Conservation (phyloP, 2,329 filamentous ascomycete genomes). For the Apiospora saccharicola region DNA sequence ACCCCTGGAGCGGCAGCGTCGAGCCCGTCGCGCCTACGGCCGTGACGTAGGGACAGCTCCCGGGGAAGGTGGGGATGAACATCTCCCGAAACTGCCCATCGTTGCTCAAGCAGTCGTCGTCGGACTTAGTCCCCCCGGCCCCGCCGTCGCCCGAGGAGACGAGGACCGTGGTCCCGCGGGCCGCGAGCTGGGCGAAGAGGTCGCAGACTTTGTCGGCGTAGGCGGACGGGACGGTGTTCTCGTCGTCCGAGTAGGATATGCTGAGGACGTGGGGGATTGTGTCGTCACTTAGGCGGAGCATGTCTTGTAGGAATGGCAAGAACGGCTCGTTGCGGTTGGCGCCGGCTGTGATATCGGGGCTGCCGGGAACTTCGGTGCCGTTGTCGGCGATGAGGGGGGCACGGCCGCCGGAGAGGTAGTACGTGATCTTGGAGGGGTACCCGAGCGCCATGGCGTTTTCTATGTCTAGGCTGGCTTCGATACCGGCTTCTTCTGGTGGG, state of each 20-base stretch:
- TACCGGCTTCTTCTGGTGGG: constrained; percentile 36
- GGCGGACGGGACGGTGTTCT: constrained; percentile 67
- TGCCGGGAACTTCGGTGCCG: constrained; percentile 40
- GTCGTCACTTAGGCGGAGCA: constrained; percentile 42
- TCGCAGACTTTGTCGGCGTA: constrained; percentile 70
- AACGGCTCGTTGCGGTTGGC: constrained; percentile 37
- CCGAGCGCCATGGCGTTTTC: constrained; percentile 62
- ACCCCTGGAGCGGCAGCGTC: constrained; percentile 57
- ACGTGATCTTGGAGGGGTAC: constrained; percentile 56
- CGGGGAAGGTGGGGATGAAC: constrained; percentile 63
- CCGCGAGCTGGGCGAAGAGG: constrained; percentile 70
- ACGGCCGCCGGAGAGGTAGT: constrained; percentile 62
- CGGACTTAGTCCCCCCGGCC: constrained; percentile 28
- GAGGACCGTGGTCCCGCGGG: constrained; percentile 58
- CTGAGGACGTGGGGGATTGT: constrained; percentile 68
- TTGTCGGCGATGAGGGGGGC: constrained; percentile 59
- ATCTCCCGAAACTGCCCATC: constrained; percentile 59
- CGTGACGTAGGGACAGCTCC: constrained; percentile 64
- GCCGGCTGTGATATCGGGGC: constrained; percentile 20
- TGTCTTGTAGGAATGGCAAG: constrained; percentile 38
- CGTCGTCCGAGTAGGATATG: constrained; percentile 72
- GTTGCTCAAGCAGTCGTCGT: constrained; percentile 56
- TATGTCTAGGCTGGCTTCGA: constrained; percentile 66
- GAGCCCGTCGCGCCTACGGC: constrained; percentile 63
- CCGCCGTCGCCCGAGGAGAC: constrained; percentile 40